Conservation (phyloP, 805 yeast species). For the Monosporozyma aerobia region DNA sequence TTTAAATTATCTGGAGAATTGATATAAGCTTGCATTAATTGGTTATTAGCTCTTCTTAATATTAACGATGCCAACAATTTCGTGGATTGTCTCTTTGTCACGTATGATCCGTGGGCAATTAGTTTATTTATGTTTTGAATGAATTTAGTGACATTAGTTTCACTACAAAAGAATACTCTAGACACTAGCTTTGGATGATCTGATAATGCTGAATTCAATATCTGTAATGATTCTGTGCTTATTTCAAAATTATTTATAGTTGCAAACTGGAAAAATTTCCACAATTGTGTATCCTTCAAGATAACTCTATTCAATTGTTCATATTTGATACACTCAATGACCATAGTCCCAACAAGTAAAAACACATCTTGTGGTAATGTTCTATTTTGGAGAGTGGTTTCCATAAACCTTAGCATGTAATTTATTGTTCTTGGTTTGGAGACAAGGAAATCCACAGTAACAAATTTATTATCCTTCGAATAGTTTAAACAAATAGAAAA, state of each 20-base stretch:
- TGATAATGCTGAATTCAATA: conserved; percentile 61
- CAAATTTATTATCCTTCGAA: conserved; percentile 64
- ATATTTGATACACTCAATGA: conserved; percentile 76
- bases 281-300: conserved; percentile 51
- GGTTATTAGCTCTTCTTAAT: conserved; percentile 59
- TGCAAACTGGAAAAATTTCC: conserved; percentile 78
- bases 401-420: conserved; percentile 62
- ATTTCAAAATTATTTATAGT: conserved; percentile 74
- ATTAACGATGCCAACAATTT: conserved; percentile 67
- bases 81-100: conserved; percentile 84
- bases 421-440: conserved; percentile 56
- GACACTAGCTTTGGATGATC: conserved; percentile 59
- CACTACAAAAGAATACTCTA: conserved; percentile 48
- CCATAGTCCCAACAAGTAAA: conserved; percentile 62
- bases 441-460: conserved; percentile 78
- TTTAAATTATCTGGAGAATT: conserved; percentile 76
- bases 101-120: conserved; percentile 73
- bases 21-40: conserved; percentile 66
- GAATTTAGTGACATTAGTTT: conserved; percentile 46
- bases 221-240: conserved; percentile 81
- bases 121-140: conserved; percentile 55
- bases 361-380: conserved; percentile 45
- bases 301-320: conserved; percentile 59
- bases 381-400: conserved; percentile 34
- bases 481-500: conserved; percentile 73